Base-by-base conservation (phyloP, 2,329 filamentous ascomycete species). In the Phaeoacremonium minimum region DNA sequence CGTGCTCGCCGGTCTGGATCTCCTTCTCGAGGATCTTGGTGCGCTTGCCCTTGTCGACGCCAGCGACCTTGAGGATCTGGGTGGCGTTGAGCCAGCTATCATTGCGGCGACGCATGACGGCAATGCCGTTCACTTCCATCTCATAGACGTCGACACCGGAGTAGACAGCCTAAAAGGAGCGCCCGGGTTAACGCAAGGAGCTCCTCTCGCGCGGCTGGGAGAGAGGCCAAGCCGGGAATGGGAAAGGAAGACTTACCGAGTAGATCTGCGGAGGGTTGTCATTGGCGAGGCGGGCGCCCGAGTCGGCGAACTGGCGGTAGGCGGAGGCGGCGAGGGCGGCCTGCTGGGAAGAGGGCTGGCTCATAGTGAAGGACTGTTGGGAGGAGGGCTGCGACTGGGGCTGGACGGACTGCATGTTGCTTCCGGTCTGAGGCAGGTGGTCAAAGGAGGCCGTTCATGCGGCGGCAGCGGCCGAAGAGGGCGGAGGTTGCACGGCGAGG, bases 11-110 rank as follows among this genome's bases (percentile, higher is more conserved):
- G 0, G 86, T 93, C 46, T 95, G 80, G 41, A 98, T 95, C 62
- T 98, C 93, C 64, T 97, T 97, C 60, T 98, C 93, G 35, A 98
- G 73, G 7, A 97, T 94, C 63, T 97, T 97, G 40, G 93, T 97
- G 49, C 93, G 85, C 65, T 95, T 94, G 42, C 91, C 93, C 66
- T 98, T 98, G 57, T 96, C 91, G 42, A 98, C 89, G 34, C 90
- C 90, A 22, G 93, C 93, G 22, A 97, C 90, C 57, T 98, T 98
- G 46, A 98, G 77, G 47, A 98, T 97, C 61, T 98, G 93, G 1
- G 93, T 98, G 35, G 93, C 93, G 65, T 98, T 98, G 47, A 98
- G 74, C 87, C 91, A 97, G 47, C 88, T 91, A 61, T 98, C 93
- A 48, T 86, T 85, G 46, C 93, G 84, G 40, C 93, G 83, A 58